A percentile compares a stretch with the other conserved stretches of the same genome.
phyloP scores from a whole-genome alignment of 306 rosid genomes.

The Hippophae rhamnoides region DNA sequence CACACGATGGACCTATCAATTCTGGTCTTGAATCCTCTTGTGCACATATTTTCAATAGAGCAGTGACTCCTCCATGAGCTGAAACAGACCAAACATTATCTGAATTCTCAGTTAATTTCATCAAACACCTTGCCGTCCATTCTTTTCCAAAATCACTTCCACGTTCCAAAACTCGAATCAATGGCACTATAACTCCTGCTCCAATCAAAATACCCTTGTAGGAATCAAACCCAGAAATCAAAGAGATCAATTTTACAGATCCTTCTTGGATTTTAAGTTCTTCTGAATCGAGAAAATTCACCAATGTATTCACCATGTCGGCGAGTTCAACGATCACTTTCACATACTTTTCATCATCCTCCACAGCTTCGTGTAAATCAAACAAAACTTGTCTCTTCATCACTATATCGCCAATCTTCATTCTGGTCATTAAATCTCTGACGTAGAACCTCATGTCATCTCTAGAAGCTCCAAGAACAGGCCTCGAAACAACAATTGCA shows the following conservation, averaged over 20 bases:
- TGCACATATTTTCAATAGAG: constrained; percentile 53
- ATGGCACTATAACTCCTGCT: constrained; percentile 51
- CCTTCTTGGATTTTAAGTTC: constrained; percentile 56
- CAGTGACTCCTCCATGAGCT: constrained; percentile 82
- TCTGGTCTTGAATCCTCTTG: constrained; percentile 30
- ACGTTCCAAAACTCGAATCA: constrained; percentile 65
- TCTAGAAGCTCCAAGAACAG: constrained; percentile 54
- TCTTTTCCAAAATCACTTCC: constrained; percentile 50
- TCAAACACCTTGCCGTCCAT: constrained; percentile 43
- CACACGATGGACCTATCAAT: constrained; percentile 60
- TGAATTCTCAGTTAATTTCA: constrained; percentile 62
- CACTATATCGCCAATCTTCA: constrained; percentile 60
- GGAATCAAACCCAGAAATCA: constrained; percentile 47
- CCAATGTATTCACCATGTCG: constrained; percentile 41
- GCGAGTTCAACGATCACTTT: constrained; percentile 43
- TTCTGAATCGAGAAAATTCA: constrained; percentile 42
- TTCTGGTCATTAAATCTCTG: constrained; percentile 59
- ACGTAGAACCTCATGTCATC: constrained; percentile 82
- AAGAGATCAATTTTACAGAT: constrained; percentile 41
- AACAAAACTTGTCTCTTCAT: constrained; percentile 61
- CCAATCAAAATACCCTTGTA: constrained; percentile 37
- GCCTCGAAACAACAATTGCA: constrained; percentile 66
- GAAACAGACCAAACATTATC: constrained; percentile 88
- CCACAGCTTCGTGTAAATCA: constrained; percentile 35
- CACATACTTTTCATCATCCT: constrained; percentile 64